These are phyloP conservation scores for Cryptococcus floricola DNA, from an alignment of 1,284 basidiomycete species.

Conservation along the genomic window DNA sequence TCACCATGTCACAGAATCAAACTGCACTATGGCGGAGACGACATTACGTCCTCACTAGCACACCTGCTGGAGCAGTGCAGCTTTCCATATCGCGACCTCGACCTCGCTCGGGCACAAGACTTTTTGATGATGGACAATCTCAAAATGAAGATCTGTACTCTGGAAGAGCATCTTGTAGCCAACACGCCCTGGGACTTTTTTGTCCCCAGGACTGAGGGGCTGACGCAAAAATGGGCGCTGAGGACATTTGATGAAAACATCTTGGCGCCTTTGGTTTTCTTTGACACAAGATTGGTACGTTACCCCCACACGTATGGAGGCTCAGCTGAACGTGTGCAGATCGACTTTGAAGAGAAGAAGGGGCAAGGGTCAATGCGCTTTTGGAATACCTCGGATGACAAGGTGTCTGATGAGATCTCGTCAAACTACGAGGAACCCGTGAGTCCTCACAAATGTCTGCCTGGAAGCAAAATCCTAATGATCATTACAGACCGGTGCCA, in stretches of 20 bases:
- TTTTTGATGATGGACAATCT: conserved; percentile 86
- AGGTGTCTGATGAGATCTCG: conserved; percentile 46
- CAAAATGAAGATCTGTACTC: conserved; percentile 73
- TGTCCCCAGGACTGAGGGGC: conserved; percentile 68
- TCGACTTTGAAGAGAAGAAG: conserved; percentile 79
- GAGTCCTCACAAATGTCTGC: conserved; percentile 9
- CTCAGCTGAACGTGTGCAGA: conserved; percentile 31
- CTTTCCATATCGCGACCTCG: conserved; percentile 82
- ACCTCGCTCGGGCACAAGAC: conserved; percentile 69
- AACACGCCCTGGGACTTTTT: conserved; percentile 85
- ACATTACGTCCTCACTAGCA: conserved; percentile 83
- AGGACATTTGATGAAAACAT: conserved; percentile 95
- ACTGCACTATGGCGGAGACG: conserved; percentile 85
- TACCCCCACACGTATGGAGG: conserved; percentile 51
- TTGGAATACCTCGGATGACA: conserved; percentile 39
- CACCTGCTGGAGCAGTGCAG: conserved; percentile 74
- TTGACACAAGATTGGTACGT: conserved; percentile 85
- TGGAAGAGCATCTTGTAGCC: conserved; percentile 83
- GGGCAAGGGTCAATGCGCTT: conserved; percentile 26
- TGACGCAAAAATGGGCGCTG: conserved; percentile 82
- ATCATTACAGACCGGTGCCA: conserved; percentile 65
- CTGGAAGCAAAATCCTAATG: not conserved
- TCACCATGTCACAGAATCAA: conserved; percentile 59
- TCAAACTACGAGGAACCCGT: conserved; percentile 44
- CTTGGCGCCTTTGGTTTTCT: conserved; percentile 87